Conservation (phyloP, 2,329 filamentous ascomycete species). For the Epichloe uncinata region DNA sequence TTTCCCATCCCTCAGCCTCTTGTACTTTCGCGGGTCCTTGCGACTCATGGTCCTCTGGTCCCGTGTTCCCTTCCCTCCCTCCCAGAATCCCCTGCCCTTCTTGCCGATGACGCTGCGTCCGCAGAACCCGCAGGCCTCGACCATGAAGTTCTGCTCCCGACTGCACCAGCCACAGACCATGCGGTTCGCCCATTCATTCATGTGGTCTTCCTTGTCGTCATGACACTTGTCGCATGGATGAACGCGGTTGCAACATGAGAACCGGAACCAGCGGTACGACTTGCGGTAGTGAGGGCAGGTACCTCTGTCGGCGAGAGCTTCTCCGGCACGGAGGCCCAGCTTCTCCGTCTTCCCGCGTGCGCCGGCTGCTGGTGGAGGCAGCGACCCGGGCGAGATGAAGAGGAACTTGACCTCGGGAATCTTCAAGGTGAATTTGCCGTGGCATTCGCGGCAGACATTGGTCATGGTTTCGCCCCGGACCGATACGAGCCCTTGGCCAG, state of each 20-base stretch:
- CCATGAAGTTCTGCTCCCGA: slow-evolving; percentile 65
- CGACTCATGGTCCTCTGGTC: slow-evolving; percentile 58
- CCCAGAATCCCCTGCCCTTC: slow-evolving; percentile 65
- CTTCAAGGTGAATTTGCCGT: slow-evolving; percentile 66
- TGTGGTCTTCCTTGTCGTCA: slow-evolving; percentile 57
- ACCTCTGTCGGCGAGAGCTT: slow-evolving; percentile 38
- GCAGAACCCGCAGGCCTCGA: slow-evolving; percentile 64
- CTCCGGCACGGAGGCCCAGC: slow-evolving; percentile 43
- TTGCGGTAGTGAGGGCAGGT: slow-evolving; percentile 45
- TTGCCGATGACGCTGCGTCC: slow-evolving; percentile 53
- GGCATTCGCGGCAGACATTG: slow-evolving; percentile 68
- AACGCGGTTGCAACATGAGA: slow-evolving; percentile 47
- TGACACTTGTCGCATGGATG: slow-evolving; percentile 62
- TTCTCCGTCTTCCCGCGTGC: slow-evolving; percentile 36
- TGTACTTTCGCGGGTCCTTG: slow-evolving; percentile 64
- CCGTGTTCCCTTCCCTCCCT: slow-evolving; percentile 72
- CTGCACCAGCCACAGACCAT: slow-evolving; percentile 77
- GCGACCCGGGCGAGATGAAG: slow-evolving; percentile 46
- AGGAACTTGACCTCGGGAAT: slow-evolving; percentile 70
- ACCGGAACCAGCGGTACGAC: slow-evolving; percentile 51
- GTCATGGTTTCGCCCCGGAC: slow-evolving; percentile 61
- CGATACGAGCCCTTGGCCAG: slow-evolving; percentile 53
- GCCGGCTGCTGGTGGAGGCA: slow-evolving; percentile 25
- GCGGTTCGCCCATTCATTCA: slow-evolving; percentile 67
- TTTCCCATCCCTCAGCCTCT: slow-evolving; percentile 33